These are phyloP conservation scores for Thymus mandschuricus DNA, from an alignment of 257 asterid genomes.

Conservation along the genomic window DNA sequence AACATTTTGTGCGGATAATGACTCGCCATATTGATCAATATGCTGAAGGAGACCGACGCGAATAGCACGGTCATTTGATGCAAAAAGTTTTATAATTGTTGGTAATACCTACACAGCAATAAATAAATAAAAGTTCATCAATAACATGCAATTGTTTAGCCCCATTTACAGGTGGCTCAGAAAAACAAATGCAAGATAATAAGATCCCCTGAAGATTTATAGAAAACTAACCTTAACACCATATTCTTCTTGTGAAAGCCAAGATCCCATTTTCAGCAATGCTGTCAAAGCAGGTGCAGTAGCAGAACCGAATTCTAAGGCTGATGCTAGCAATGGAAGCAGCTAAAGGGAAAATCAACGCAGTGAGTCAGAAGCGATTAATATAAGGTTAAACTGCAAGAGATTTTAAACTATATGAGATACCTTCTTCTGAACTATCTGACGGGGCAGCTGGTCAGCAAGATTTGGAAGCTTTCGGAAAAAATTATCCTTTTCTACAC, in stretches of 20 bases:
- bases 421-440: slow-evolving; percentile 97
- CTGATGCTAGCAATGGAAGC: slow-evolving; percentile 92
- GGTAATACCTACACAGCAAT: slow-evolving; percentile 65
- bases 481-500: slow-evolving; percentile 96
- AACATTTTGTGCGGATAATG: slow-evolving; percentile 79
- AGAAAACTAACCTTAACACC: slow-evolving; percentile 64
- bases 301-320: slow-evolving; percentile 97
- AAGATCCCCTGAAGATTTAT: slow-evolving; percentile 18
- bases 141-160: slow-evolving; percentile 16
- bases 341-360: slow-evolving; percentile 54
- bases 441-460: slow-evolving; percentile 95
- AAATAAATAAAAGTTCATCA: slow-evolving; percentile 25
- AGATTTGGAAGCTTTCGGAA: slow-evolving; percentile 97
- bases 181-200: slow-evolving; percentile 24
- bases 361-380: slow-evolving; percentile 24
- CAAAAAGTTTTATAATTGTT: slow-evolving; percentile 85
- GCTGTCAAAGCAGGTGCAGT: slow-evolving; percentile 98
- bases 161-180: slow-evolving; percentile 19
- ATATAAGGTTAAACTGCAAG: slow-evolving; percentile 20
- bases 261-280: slow-evolving; percentile 86
- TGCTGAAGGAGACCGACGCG: slow-evolving; percentile 92
- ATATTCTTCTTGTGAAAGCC: slow-evolving; percentile 85
- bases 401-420: slow-evolving; percentile 8
- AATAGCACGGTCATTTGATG: slow-evolving; percentile 88
- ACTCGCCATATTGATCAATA: slow-evolving; percentile 91